A percentile compares a stretch with the other conserved stretches of the same genome.
Evolutionary conservation across 2,329 filamentous ascomycete genomes (phyloP).

Genomic region (Arthrobotrys sphaeroides): DNA sequence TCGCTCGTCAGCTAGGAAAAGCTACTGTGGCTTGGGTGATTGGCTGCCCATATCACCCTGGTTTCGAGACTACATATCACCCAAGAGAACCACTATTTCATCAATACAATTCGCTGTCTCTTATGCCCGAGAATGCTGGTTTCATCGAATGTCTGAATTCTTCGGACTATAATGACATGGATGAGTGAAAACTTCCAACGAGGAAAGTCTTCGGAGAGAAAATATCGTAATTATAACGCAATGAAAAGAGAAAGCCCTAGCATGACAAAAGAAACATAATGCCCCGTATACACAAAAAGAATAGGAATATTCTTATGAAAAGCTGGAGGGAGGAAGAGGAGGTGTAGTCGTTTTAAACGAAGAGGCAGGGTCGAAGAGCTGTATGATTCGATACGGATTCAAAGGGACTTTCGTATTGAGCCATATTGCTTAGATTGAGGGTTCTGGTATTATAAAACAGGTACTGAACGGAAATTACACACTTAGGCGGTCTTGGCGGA

Average conservation of each 20-base stretch:
- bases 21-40: too few relatives aligned
- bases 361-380: neutral
- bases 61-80: too few relatives aligned
- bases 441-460: constrained; percentile 41
- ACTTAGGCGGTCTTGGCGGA: constrained; percentile 67
- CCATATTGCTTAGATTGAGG: constrained; percentile 28
- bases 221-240: constrained; percentile 53
- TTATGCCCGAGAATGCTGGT: neutral
- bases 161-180: constrained; percentile 48
- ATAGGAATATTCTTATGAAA: constrained; percentile 48
- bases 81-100: too few relatives aligned
- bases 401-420: constrained; percentile 21
- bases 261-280: constrained; percentile 41
- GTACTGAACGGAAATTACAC: constrained; percentile 15
- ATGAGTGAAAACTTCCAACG: constrained; percentile 38
- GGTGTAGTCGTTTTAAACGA: neutral
- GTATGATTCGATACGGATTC: constrained; percentile 26
- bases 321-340: constrained; percentile 16
- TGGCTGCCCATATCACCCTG: too few relatives aligned
- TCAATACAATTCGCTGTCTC: too few relatives aligned
- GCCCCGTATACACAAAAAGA: constrained; percentile 53
- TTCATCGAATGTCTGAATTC: constrained; percentile 46
- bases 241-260: constrained; percentile 36
- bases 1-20: neutral
- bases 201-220: constrained; percentile 39